Base-by-base conservation (phyloP, 1,284 basidiomycete species). In the Sphaerobolus stellatus region DNA sequence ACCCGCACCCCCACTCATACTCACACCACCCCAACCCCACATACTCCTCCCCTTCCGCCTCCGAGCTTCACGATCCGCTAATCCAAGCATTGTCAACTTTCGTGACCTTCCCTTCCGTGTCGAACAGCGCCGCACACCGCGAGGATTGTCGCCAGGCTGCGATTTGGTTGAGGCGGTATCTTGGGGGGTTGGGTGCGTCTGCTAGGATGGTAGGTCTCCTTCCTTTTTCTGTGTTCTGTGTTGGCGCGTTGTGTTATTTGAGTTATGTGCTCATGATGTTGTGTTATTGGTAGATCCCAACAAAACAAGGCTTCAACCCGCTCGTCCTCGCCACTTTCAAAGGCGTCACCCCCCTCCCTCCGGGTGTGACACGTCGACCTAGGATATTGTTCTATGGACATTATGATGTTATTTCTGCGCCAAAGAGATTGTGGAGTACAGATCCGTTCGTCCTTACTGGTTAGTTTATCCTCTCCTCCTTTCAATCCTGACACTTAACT, bases 61-160 rank as follows among this genome's bases (percentile, higher is more conserved):
- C 13, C 18, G 20, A 6, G 41, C 3, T 43, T 14, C 11, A 8
- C 22, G 88, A 87, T 60, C 80, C 80, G 11, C 74, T 90, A 70
- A 71, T 80, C 5, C 84, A 83, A 63, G 88, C 90, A 0, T 76
- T 99, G 3, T 84, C 89, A 2, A 91, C 90, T 64, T 93, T 99
- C 59, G 80, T 98, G 6, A 84, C 92, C 0, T 90, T 94, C 46
- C 90, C 86, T 2, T 95, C 93, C 52, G 81, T 98, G 50, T 93
- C 91, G 62, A 85, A 83, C 50, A 72, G 74, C 50, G 78, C 83
- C 3, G 69, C 74, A 2, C 82, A 89, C 64, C 79, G 84, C 25
- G 96, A 98, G 70, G 90, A 95, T 63, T 97, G 95, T 66, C 80
- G 93, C 52, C 94, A 97, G 66, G 89, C 92, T 1, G 94, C 93